A percentile compares a stretch with the other conserved stretches of the same genome.
Conservation (phyloP, 371 early-diverging fungal genomes). For the Mortierella sp. region DNA sequence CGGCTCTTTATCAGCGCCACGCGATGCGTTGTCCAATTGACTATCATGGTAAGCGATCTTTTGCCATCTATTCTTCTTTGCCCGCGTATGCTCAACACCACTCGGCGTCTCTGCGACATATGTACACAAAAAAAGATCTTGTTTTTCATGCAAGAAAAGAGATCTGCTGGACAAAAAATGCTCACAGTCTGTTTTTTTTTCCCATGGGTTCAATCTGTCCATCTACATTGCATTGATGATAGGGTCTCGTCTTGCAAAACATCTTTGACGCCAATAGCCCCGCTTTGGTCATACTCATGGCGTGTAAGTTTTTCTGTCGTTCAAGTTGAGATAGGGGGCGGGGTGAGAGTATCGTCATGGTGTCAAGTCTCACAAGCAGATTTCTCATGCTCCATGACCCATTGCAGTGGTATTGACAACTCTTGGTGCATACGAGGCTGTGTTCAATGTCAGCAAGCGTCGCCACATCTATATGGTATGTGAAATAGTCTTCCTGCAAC, state of each 20-base stretch:
- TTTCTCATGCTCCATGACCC: not conserved
- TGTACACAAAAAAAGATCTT: not conserved
- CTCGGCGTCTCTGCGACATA: not conserved
- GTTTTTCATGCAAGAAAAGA: not conserved
- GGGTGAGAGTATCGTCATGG: too few relatives aligned
- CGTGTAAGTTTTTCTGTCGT: slow-evolving; percentile 52
- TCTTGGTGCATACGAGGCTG: slow-evolving; percentile 66
- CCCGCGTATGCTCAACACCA: not conserved
- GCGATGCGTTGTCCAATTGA: slow-evolving; percentile 69
- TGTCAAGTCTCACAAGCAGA: not conserved
- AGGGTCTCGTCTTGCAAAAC: slow-evolving; percentile 71
- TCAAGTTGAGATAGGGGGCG: too few relatives aligned
- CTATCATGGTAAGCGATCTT: slow-evolving; percentile 62
- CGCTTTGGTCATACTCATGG: slow-evolving; percentile 65
- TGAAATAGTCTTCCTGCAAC: not conserved
- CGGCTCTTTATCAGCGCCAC: slow-evolving; percentile 68
- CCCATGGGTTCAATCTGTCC: not conserved
- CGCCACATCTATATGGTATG: slow-evolving; percentile 67
- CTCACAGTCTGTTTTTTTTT: not conserved
- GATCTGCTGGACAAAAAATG: not conserved
- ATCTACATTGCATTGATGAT: not conserved
- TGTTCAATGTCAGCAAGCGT: slow-evolving; percentile 68
- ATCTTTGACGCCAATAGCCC: slow-evolving; percentile 71
- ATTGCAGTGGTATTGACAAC: slow-evolving; percentile 56
- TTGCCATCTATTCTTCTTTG: too few relatives aligned